Evolutionary conservation across 805 yeast species (phyloP), one percentile per base, ranked within the genome.

Genomic region (Lipomyces orientalis): DNA sequence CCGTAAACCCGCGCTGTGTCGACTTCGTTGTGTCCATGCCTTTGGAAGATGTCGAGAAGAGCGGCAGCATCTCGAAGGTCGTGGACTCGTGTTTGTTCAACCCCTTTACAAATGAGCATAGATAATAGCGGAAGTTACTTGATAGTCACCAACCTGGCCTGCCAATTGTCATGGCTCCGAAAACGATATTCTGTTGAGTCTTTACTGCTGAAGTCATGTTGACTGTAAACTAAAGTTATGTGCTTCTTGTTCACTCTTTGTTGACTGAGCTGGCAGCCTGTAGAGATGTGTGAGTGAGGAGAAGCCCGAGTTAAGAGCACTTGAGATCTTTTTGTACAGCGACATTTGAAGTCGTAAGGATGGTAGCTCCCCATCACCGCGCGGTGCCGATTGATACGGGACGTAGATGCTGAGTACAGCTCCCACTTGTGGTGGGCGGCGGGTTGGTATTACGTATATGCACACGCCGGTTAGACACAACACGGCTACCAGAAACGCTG

Each of bases 1-100:
- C 68, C 68, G 55, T 69, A 69, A 35, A 54, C 57, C 34, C 61
- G 58, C 29, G 72, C 71, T 6, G 72, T 69, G 56, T 69, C 72
- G 35, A 69, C 61, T 8, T 54, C 68, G n/a, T 35, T 31, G 55
- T 60, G 39, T 14, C 68, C 65, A 29, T 62, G 52, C 0, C 37
- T 25, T 22, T 60, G 54, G 58, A 69, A 64, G 10, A 60, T 43
- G 34, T 67, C 71, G 55, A 69, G 58, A 46, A 68, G 51, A 4
- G 52, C 59, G 1, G 4, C 52, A 6, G 59, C 14, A 37, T 56
- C 59, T 56, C 29, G 29, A n/a, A 56, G 1, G 14, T 56, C 52
- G 46, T 56, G 59, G 10, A 56, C 59, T 5, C n/a, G 46, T 12
- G n/a, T 5, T 39, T 39, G n/a, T 39, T 39, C 46, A 5, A 39